These are phyloP conservation scores for Coprinopsis strossmayeri DNA, from an alignment of 768 basidiomycete genomes.

Conservation along the genomic window DNA sequence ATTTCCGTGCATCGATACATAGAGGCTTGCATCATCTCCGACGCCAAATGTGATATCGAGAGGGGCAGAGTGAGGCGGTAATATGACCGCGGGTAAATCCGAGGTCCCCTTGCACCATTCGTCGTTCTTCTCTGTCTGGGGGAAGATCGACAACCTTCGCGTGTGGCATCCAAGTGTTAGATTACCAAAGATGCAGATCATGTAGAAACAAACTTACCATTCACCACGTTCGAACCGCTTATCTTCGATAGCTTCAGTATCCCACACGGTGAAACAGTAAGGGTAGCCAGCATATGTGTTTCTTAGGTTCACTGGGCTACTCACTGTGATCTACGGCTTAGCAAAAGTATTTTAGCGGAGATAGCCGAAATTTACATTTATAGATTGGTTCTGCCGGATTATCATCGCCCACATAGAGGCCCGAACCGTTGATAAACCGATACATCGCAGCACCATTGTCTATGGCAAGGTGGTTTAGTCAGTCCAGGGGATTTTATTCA, in stretches of 20 bases:
- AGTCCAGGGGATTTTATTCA: background rate
- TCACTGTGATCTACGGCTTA: conserved; percentile 1
- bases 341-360: background rate
- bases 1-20: conserved; percentile 12
- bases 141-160: background rate
- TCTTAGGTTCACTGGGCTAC: conserved; percentile 3
- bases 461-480: background rate
- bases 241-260: conserved; percentile 4
- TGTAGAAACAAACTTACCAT: conserved; percentile 9
- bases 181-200: background rate
- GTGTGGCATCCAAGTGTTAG: too few relatives aligned
- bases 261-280: conserved; percentile 12
- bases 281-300: conserved; percentile 11
- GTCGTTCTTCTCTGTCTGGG: conserved; percentile 1
- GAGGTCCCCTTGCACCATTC: conserved; percentile 1
- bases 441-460: conserved; percentile 11
- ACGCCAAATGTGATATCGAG: conserved; percentile 10
- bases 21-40: conserved; percentile 7
- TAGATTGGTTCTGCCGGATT: conserved; percentile 12
- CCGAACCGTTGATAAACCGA: conserved; percentile 3
- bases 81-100: background rate
- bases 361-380: conserved; percentile 6
- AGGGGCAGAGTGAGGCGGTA: conserved; percentile 7
- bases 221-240: conserved; percentile 9
- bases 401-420: conserved; percentile 7